A percentile compares a stretch with the other conserved stretches of the same genome.
Evolutionary conservation across 2,329 filamentous ascomycete species (phyloP).

Genomic region (Drechslera avenae): DNA sequence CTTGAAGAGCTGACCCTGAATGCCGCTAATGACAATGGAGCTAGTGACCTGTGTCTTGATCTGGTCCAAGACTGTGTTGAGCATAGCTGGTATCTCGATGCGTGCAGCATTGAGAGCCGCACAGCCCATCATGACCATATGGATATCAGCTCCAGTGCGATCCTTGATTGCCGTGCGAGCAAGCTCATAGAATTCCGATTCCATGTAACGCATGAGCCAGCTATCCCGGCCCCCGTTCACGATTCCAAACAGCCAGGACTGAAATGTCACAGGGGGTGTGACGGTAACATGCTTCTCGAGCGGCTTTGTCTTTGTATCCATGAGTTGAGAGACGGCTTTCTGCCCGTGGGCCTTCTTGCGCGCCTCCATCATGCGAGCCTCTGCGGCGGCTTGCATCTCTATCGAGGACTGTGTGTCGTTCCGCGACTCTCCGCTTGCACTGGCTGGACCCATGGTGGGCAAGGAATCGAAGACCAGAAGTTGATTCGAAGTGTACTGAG

Average conservation of each 20-base stretch:
- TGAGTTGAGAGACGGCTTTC: too few relatives aligned
- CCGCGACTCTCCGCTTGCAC: too few relatives aligned
- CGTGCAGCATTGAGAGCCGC: slow-evolving; percentile 5
- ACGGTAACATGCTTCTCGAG: not conserved
- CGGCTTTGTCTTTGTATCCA: not conserved
- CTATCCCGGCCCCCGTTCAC: slow-evolving; percentile 2
- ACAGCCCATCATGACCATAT: slow-evolving; percentile 4
- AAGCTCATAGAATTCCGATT: slow-evolving; percentile 2
- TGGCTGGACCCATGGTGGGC: too few relatives aligned
- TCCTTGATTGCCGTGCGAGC: not conserved
- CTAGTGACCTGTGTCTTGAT: slow-evolving; percentile 6
- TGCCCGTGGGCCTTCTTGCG: too few relatives aligned
- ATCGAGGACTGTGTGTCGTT: too few relatives aligned
- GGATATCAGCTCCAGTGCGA: slow-evolving; percentile 2
- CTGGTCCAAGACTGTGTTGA: slow-evolving; percentile 1
- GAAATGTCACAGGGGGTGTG: slow-evolving; percentile 1
- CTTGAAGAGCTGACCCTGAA: not conserved
- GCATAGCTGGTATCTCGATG: not conserved
- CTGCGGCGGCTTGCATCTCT: too few relatives aligned
- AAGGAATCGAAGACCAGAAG: too few relatives aligned
- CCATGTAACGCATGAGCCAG: slow-evolving; percentile 7
- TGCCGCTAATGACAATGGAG: slow-evolving; percentile 1
- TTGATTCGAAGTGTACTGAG: not conserved
- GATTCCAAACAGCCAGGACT: slow-evolving; percentile 9
- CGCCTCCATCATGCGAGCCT: too few relatives aligned